Evolutionary conservation across 495 filamentous ascomycete genomes (phyloP), one percentile per base, ranked within the genome.

Genomic region (Aspergillus nidulans): DNA sequence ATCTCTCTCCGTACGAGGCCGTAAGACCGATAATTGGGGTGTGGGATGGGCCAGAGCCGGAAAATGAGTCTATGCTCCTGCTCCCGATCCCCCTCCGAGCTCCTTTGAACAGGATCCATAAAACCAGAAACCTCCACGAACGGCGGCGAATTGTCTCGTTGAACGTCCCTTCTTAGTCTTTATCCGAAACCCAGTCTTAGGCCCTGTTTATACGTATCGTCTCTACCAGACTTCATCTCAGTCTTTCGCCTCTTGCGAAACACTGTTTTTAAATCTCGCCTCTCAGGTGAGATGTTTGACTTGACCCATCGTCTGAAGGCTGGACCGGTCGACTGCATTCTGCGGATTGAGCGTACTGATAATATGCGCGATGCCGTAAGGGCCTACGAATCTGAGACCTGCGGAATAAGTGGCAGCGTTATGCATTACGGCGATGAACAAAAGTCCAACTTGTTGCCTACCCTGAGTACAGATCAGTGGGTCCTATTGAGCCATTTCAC

Each of bases 21-120:
- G 21, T 9, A 16, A 42, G 39, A 24, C 53, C 45, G 36, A 56
- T 49, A 49, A 49, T 49, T 56, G 53, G 52, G 52, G 30, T 38
- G 19, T 12, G 19, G 19, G 43, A 48, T 26, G 53, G 44, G 36
- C 28, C n/a, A 21, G 18, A 45, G 26, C 53, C 21, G n/a, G 32
- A 49, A 42, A 34, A 43, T 56, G 36, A 56, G 53, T 49, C 45
- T 26, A 43, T 49, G 41, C 26, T 21, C 12, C 30, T 7, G 30
- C 12, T 28, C 13, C 38, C 49, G 16, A 34, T 12, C 15, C 49
- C 23, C 19, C 19, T 6, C 48, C 13, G 20, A 32, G 36, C 42
- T n/a, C 19, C 36, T 41, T 52, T 40, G 36, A 42, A n/a, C n/a
- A n/a, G n/a, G n/a, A 32, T 52, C 38, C 20, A 24, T 52, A 24